Percentiles rank a stretch among this genome's conserved stretches.
Evolutionary conservation across 2,329 filamentous ascomycete species (phyloP).

Genomic region (Eurotiales sp.): DNA sequence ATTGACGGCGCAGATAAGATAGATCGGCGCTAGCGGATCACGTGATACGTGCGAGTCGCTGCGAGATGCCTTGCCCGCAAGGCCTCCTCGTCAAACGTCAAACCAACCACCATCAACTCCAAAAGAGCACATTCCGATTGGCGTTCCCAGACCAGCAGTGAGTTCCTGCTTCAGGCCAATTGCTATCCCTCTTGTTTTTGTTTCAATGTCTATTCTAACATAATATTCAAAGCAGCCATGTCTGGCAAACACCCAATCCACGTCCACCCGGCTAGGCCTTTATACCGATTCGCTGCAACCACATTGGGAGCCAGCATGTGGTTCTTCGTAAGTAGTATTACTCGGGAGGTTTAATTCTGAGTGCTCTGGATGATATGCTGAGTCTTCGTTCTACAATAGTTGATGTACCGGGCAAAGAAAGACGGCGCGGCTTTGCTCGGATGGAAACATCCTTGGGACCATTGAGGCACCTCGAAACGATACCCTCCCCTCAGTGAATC

Average conservation of each 20-base stretch:
- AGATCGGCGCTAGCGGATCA: neutral
- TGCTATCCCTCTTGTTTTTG: neutral
- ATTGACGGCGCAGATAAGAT: slow-evolving; percentile 6
- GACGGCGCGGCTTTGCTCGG: slow-evolving; percentile 88
- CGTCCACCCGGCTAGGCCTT: slow-evolving; percentile 58
- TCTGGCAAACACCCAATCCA: slow-evolving; percentile 43
- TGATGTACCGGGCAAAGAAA: slow-evolving; percentile 96
- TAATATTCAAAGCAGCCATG: slow-evolving; percentile 26
- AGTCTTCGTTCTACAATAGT: slow-evolving; percentile 47
- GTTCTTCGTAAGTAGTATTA: slow-evolving; percentile 78
- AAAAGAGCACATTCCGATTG: neutral
- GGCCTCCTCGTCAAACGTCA: too few relatives aligned
- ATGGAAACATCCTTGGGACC: slow-evolving; percentile 96
- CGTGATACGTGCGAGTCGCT: too few relatives aligned
- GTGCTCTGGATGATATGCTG: neutral
- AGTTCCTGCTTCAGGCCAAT: neutral
- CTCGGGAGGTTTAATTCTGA: too few relatives aligned
- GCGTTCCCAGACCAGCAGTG: slow-evolving; percentile 6
- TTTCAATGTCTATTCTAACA: neutral
- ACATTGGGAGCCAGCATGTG: slow-evolving; percentile 94
- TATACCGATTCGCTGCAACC: slow-evolving; percentile 84
- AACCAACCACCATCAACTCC: neutral
- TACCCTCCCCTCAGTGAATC: neutral
- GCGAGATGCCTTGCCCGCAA: too few relatives aligned
- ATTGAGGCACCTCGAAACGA: slow-evolving; percentile 48